Conservation (phyloP, 805 yeast species). For the Hyphopichia homilentoma region DNA sequence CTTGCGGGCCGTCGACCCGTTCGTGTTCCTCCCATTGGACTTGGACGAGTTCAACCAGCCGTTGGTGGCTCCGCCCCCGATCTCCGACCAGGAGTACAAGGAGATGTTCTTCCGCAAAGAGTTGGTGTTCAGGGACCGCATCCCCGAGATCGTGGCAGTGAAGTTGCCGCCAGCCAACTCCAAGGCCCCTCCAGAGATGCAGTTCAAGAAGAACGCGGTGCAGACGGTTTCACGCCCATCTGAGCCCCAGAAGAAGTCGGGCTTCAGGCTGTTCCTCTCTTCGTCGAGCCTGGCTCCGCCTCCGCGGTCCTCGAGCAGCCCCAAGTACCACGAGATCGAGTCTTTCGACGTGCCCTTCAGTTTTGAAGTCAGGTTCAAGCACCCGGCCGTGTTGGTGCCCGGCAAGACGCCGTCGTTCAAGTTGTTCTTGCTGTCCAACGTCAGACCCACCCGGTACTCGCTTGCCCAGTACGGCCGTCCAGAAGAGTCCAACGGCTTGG, state of each 20-base stretch:
- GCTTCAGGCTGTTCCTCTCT: neutral
- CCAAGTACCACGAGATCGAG: constrained; percentile 18
- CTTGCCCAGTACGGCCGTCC: constrained; percentile 26
- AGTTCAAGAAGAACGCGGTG: too few species aligned
- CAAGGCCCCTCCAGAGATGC: too few species aligned
- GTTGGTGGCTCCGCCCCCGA: constrained; percentile 17
- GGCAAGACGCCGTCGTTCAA: constrained; percentile 33
- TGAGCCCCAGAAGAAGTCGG: too few species aligned
- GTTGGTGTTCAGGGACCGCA: constrained; percentile 31
- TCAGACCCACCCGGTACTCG: constrained; percentile 27
- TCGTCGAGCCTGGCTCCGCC: constrained; percentile 3
- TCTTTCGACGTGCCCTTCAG: constrained; percentile 36
- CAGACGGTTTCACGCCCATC: too few species aligned
- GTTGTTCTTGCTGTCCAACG: constrained; percentile 25
- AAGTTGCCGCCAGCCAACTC: too few species aligned
- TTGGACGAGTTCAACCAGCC: constrained; percentile 21
- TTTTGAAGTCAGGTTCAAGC: constrained; percentile 47
- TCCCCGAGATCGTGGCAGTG: constrained; percentile 44
- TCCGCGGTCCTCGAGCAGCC: constrained; percentile 4
- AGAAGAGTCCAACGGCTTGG: constrained; percentile 46
- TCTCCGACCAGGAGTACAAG: constrained; percentile 31
- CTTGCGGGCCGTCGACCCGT: constrained; percentile 45
- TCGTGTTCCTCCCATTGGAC: constrained; percentile 52
- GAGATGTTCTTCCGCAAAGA: constrained; percentile 46
- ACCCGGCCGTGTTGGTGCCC: constrained; percentile 47